These are phyloP conservation scores for Leccinum sublutescens DNA, from an alignment of 768 basidiomycete species.

Conservation along the genomic window DNA sequence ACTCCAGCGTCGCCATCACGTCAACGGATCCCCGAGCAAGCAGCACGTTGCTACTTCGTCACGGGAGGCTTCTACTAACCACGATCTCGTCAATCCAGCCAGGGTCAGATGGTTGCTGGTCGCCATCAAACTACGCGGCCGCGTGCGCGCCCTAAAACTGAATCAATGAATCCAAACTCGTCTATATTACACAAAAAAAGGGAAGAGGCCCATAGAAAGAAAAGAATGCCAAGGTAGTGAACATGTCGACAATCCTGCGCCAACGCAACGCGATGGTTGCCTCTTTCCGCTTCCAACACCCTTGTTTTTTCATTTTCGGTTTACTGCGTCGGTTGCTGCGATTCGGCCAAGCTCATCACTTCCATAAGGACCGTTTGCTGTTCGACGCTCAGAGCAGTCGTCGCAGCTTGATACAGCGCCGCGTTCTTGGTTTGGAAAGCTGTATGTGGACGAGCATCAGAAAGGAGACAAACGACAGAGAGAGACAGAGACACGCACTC, in stretches of 20 bases:
- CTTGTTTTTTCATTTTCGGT: background rate
- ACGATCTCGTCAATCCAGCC: background rate
- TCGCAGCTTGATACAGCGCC: slow-evolving; percentile 64
- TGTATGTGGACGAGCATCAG: slow-evolving; percentile 19
- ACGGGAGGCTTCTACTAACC: background rate
- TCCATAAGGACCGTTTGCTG: slow-evolving; percentile 84
- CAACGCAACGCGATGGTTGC: background rate
- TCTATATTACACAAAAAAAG: background rate
- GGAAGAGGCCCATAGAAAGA: background rate
- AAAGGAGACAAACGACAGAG: too few species aligned
- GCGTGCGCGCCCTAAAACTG: background rate
- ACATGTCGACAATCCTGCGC: background rate
- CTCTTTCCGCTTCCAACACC: background rate
- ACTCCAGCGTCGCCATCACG: background rate
- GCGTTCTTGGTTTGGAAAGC: slow-evolving; percentile 77
- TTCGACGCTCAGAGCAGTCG: slow-evolving; percentile 68
- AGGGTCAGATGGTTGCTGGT: background rate
- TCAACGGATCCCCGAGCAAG: background rate
- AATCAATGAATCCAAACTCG: background rate
- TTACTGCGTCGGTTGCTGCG: slow-evolving; percentile 16
- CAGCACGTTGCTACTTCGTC: background rate
- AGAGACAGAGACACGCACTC: slow-evolving; percentile 39
- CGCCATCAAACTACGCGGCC: background rate
- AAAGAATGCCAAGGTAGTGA: background rate
- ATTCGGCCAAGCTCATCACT: slow-evolving; percentile 71